phyloP scores from a whole-genome alignment of 169 alveolate species.

The Amoebophrya sp. region DNA sequence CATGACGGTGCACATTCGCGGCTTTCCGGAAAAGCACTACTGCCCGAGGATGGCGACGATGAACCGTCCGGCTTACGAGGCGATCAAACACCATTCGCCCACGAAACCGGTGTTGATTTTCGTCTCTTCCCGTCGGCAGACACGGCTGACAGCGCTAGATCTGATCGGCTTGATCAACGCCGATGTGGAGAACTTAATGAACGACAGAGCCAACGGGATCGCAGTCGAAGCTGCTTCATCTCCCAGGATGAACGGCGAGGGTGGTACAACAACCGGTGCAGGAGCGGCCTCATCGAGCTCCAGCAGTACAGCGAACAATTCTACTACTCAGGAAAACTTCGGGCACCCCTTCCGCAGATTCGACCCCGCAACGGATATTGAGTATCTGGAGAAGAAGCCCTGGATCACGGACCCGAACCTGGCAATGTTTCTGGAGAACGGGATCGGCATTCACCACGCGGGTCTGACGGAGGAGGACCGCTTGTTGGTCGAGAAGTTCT shows the following conservation, averaged over 20 bases:
- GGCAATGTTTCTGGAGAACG: constrained; percentile 75
- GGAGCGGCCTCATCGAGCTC: too few relatives aligned
- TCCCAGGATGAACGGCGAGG: too few relatives aligned
- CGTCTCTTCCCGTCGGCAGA: constrained; percentile 92
- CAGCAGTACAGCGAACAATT: too few relatives aligned
- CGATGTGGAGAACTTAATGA: background rate
- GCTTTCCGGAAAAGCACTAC: constrained; percentile 83
- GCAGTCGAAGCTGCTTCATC: background rate
- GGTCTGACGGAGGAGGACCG: constrained; percentile 91
- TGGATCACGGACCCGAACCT: constrained; percentile 54
- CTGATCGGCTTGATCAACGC: constrained; percentile 56
- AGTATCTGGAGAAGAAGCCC: background rate
- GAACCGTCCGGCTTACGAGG: constrained; percentile 90
- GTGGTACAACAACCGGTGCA: too few relatives aligned
- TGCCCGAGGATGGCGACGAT: constrained; percentile 95
- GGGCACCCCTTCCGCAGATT: background rate
- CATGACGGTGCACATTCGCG: constrained; percentile 88
- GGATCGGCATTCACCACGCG: constrained; percentile 98
- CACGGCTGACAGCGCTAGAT: constrained; percentile 95
- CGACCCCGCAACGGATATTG: background rate
- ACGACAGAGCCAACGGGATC: background rate
- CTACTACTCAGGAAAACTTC: background rate
- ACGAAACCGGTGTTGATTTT: constrained; percentile 91
- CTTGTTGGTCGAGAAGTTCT: constrained; percentile 89
- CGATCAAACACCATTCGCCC: constrained; percentile 80